Evolutionary conservation across 2,329 filamentous ascomycete species (phyloP).

Genomic region (Penicillium aurantiogriseum): DNA sequence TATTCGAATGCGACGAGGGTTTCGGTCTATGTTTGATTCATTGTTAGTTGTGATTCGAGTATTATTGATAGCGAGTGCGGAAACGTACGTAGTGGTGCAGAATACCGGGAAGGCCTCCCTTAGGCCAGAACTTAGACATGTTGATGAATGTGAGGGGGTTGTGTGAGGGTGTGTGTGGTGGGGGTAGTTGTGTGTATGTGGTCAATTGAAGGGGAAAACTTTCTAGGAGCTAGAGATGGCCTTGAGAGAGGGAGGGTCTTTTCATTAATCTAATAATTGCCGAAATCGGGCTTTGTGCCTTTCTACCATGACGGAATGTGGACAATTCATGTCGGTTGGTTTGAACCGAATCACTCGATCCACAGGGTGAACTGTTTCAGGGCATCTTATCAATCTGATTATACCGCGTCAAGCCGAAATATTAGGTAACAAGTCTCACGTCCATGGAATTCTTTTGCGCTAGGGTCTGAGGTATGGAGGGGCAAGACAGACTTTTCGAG

Average conservation of each 20-base stretch:
- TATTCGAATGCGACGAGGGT: conserved; percentile 46
- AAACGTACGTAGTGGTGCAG: conserved; percentile 39
- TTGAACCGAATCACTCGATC: background rate
- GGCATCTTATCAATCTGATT: conserved; percentile 14
- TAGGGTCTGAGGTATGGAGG: background rate
- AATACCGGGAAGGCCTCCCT: conserved; percentile 37
- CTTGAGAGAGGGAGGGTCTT: background rate
- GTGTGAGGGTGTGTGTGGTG: background rate
- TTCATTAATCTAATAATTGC: conserved; percentile 12
- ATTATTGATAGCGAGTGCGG: background rate
- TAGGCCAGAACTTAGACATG: conserved; percentile 40
- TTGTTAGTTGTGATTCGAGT: conserved; percentile 12
- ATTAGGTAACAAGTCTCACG: conserved; percentile 9
- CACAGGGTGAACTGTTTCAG: conserved; percentile 1
- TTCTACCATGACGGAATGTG: conserved; percentile 3
- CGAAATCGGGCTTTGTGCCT: conserved; percentile 14
- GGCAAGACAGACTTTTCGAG: background rate
- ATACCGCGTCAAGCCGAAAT: conserved; percentile 1
- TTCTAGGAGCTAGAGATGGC: background rate
- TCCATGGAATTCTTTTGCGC: background rate
- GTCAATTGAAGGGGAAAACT: background rate
- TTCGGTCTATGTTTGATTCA: conserved; percentile 23
- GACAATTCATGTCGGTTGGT: background rate
- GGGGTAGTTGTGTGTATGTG: background rate
- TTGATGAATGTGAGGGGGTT: background rate